phyloP scores from a whole-genome alignment of 1,284 basidiomycete genomes.

The Rhodofomes roseus region DNA sequence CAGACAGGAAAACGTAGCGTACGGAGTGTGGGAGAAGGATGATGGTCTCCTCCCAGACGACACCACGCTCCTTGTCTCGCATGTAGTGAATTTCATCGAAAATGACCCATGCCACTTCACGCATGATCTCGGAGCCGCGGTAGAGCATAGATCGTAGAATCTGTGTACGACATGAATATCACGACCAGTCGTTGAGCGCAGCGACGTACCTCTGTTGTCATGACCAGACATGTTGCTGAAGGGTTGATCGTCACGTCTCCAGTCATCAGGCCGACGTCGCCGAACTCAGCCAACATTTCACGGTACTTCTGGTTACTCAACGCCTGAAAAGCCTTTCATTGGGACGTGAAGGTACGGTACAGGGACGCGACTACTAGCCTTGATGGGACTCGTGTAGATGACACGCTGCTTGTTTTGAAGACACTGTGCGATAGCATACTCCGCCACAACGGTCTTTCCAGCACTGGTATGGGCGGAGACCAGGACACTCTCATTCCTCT shows the following conservation, averaged over 20 bases:
- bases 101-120: constrained; percentile 99
- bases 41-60: constrained; percentile 92
- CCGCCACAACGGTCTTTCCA: constrained; percentile 98
- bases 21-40: constrained; percentile 96
- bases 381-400: constrained; percentile 99
- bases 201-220: constrained; percentile 93
- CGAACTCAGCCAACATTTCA: constrained; percentile 95
- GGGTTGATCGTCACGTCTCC: constrained; percentile 99
- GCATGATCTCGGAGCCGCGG: constrained; percentile 98
- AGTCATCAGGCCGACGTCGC: constrained; percentile 98
- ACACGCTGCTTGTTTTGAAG: constrained; percentile 91
- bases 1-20: constrained; percentile 98
- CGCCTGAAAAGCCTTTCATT: constrained; percentile 43
- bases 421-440: constrained; percentile 98
- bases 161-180: constrained; percentile 35
- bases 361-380: constrained; percentile 53
- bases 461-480: constrained; percentile 99
- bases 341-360: not conserved
- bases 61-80: constrained; percentile 93
- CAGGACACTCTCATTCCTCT: constrained; percentile 95
- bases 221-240: constrained; percentile 93
- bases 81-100: constrained; percentile 99
- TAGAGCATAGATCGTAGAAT: constrained; percentile 99
- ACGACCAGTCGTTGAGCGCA: not conserved
- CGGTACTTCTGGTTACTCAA: constrained; percentile 99